Base-by-base conservation (phyloP, 768 basidiomycete genomes). In the Boletus eberwhitei region DNA sequence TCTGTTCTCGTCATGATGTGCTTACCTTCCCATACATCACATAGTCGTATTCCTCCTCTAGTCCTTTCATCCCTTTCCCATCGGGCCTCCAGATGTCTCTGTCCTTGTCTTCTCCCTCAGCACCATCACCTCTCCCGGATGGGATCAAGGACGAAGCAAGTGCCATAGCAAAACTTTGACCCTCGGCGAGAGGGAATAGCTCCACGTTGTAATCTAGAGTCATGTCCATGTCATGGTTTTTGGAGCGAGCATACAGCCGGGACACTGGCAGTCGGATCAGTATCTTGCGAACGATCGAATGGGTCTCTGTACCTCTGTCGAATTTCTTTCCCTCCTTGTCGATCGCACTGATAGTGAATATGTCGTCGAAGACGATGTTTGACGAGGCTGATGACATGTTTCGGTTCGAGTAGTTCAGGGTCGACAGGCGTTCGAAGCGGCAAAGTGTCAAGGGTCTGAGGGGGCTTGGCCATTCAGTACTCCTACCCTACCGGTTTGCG, bases 41-140 rank as follows among this genome's bases (percentile, higher is more conserved):
- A 77, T 98, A 99, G 66, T 98, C 95, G 65, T 93, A 99, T 60
- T 98, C 94, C 54, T 93, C 89, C 59, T 98, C 96, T 26, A 99
- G 70, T 12, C 86, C 95, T 67, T 82, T 79, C 60, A 78, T 80
- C 14, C 82, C 91, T 72, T 86, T 93, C 36, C 86, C 87, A 66
- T 91, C 90, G 48, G 91, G 91, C 65, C 91, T 75, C 91, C 91
- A 93, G 17, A 87, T 81, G 66, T 89, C 80, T 52, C 85, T 74
- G 60, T 90, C 88, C 69, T 90, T 85, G 63, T 90, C 88, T 22
- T 84, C 82, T 26, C 71, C 67, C 39, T 84, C 84, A 2, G 73
- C 72, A 39, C 75, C 78, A 50, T 84, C 88, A 50, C 77, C 70
- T 56, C 75, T 77, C 46, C 81, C 82, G 6, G 64, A 58, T 24